These are phyloP conservation scores for Thymus mandschuricus DNA, from an alignment of 257 asterid genomes.

Conservation along the genomic window DNA sequence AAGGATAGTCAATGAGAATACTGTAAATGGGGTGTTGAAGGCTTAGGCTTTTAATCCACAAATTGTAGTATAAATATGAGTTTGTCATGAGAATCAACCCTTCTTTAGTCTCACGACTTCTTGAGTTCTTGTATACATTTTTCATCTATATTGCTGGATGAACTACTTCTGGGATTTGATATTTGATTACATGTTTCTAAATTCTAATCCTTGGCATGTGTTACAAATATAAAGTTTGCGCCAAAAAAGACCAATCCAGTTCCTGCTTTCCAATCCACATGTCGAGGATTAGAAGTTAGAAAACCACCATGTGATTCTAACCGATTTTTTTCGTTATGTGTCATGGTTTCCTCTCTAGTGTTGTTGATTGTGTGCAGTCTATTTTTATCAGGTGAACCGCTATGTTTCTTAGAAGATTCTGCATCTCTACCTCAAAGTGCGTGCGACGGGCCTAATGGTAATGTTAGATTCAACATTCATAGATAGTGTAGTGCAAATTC, in stretches of 20 bases:
- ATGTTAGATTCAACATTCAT: not conserved
- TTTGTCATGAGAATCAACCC: not conserved
- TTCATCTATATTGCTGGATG: not conserved
- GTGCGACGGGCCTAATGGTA: not conserved
- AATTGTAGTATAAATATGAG: not conserved
- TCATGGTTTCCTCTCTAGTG: not conserved
- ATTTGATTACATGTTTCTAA: no score
- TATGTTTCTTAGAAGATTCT: not conserved
- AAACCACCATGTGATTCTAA: not conserved
- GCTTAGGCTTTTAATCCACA: conserved; percentile 5
- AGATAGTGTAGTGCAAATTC: conserved; percentile 22
- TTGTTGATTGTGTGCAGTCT: conserved; percentile 9
- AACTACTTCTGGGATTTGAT: not conserved
- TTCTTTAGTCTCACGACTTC: not conserved
- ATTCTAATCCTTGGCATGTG: no score
- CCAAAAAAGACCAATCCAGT: not conserved
- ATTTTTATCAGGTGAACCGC: conserved; percentile 24
- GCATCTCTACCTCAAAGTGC: not conserved
- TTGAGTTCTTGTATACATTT: not conserved
- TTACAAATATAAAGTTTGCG: not conserved
- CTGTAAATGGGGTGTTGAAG: not conserved
- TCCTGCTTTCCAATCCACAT: not conserved
- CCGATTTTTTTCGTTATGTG: not conserved
- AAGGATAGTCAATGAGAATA: not conserved
- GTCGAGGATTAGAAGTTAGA: not conserved